Evolutionary conservation across 1,284 basidiomycete species (phyloP), one percentile per base, ranked within the genome.

Genomic region (Fomitopsis betulina): DNA sequence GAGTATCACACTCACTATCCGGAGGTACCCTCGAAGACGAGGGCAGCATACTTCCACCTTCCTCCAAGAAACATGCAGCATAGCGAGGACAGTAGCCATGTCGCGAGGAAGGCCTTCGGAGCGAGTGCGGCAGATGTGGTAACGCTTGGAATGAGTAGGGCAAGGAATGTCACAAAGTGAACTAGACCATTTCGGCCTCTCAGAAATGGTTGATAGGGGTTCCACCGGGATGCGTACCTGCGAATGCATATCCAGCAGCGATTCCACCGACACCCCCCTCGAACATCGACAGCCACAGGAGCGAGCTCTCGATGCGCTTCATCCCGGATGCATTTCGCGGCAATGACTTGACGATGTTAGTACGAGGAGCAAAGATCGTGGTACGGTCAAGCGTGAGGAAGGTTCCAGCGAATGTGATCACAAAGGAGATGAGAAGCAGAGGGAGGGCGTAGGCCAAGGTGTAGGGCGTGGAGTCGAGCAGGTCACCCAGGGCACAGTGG

Each of bases 341-440:
- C 21, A 35, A 21, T 7, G 21, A 21, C n/a, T 32, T 40, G 5
- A 47, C 35, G n/a, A 49, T 10, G 19, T 45, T 42, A 13, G 5
- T 75, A 17, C 73, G 72, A 23, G 78, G 75, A 3, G 80, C 75
- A 64, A 89, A 87, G 15, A 79, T 77, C 42, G 84, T 79, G 37
- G 85, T 82, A 38, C 87, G 82, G 65, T 88, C 86, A 51, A 88
- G 76, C 19, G 80, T 87, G 23, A 88, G 74, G 68, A 89, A 89
- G 3, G 85, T 78, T 15, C 86, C 86, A 23, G 84, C 75, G 64
- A 87, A 85, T 3, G 81, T 79, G 37, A 86, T 72, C 27, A 82
- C 60, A 39, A 82, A 49, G 8, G 84, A 85, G 1, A 82, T 54
- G 12, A 81, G 68, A 37, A 86, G 68, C 8, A 87, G 69, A 62